Base-by-base conservation (phyloP, 768 basidiomycete genomes). In the Cystofilobasidium bisporidii region DNA sequence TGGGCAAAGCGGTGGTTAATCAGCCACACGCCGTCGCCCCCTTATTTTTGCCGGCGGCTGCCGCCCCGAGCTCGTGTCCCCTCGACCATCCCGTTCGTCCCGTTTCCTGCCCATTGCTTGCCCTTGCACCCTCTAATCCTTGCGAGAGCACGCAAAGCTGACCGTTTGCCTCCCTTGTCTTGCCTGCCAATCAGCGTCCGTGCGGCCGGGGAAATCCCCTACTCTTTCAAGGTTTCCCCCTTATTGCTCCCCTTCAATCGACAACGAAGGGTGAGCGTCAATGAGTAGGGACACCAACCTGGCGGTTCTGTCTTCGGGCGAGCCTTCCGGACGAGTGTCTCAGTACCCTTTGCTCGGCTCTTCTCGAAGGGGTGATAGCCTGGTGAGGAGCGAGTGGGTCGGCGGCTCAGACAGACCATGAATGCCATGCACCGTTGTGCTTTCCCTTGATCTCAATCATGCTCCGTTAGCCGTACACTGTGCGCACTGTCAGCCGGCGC, bases 281-380 rank as follows among this genome's bases (percentile, higher is more conserved):
- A 56, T 56, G 53, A 56, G 53, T 32, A 2, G 1, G 53, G 53
- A 56, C 26, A 56, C 28, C 53, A n/a, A 56, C 11, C 53, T 17
- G 15, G 14, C 30, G 10, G 22, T n/a, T 11, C 28, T 55, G 24
- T 20, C 53, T 56, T 17, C 28, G 22, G 28, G 30, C 28, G 26
- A 17, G 53, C 11, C 3, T 8, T 8, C 15, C 12, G 47, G 47
- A 26, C 50, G 62, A 26, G 38, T 55, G 38, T 64, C 63, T 64
- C 41, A 64, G 63, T 64, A 64, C 63, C 63, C 63, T 64, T 64
- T 55, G 63, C 38, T 55, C 55, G 26, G 26, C 26, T 55, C 33
- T 24, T 55, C 33, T 64, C 55, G 50, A 30, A 10, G 53, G 53
- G 28, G 53, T 64, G 63, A 64, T 64, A 56, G 36, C 63, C 30